phyloP scores from a whole-genome alignment of 345 rosid species.

The Eucalyptus polybractea region DNA sequence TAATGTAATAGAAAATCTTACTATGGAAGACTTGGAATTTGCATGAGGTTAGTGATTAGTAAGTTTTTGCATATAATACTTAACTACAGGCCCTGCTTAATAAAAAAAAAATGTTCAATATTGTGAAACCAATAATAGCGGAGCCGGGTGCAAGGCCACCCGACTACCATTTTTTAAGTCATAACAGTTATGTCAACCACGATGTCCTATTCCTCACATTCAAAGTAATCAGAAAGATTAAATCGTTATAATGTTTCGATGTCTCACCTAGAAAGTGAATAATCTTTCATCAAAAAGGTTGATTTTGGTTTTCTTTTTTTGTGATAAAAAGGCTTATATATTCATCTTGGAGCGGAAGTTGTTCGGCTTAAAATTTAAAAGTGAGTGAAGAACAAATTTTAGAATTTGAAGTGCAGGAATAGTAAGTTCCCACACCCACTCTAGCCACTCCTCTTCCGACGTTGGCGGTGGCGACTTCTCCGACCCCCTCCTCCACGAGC shows the following conservation, averaged over 20 bases:
- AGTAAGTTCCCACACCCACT: too few relatives aligned
- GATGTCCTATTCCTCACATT: neutral
- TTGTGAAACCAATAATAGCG: too few relatives aligned
- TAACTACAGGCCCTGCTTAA: too few relatives aligned
- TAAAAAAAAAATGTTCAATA: rapidly evolving
- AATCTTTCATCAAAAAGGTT: neutral
- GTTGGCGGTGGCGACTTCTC: too few relatives aligned
- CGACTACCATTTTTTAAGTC: too few relatives aligned
- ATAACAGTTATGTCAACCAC: neutral
- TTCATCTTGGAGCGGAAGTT: neutral
- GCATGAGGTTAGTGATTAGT: too few relatives aligned
- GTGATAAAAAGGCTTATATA: neutral
- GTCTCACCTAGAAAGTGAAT: neutral
- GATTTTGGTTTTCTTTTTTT: neutral
- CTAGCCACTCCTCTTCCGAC: too few relatives aligned
- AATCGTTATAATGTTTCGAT: too few relatives aligned
- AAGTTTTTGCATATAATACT: too few relatives aligned
- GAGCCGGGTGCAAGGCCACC: too few relatives aligned
- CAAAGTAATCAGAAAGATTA: neutral
- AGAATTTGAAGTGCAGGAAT: neutral
- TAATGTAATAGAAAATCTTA: too few relatives aligned
- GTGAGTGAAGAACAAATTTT: neutral
- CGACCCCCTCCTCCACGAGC: too few relatives aligned
- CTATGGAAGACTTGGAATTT: neutral
- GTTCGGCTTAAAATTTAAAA: neutral